Evolutionary conservation across 2,329 filamentous ascomycete genomes (phyloP), one percentile per base, ranked within the genome.

Genomic region (Colletotrichum gigasporum): DNA sequence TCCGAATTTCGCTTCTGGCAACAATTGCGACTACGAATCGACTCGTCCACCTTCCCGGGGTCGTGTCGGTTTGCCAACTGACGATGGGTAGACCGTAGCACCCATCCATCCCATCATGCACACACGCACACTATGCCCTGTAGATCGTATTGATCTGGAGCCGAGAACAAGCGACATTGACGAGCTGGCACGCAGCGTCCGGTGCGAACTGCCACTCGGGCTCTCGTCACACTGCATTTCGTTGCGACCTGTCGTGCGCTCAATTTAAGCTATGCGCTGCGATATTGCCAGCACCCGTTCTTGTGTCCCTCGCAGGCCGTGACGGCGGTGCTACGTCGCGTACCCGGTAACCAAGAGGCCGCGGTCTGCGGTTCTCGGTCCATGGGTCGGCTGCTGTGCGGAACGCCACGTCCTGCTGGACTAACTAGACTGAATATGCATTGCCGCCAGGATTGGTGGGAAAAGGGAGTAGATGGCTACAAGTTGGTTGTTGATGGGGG

Each of bases 231-330:
- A 57, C 37, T 28, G 58, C 58, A 54, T 50, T 10, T 24, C 30
- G 30, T 14, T 24, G 42, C 12, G 22, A 16, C 18, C 24, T 16
- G 42, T 52, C n/a, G 44, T 51, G 16, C 28, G 16, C 26, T 35
- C 37, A 34, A 22, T 41, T 34, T 41, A 64, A 60, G 54, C 53
- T 32, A 34, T 34, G 48, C 41, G 50, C 62, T 65, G 35, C 62
- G 57, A 65, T 65, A 55, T 62, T 48, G 42, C 28, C 28, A 48
- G 30, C 41, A 48, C 26, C 54, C 51, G 55, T 61, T 45, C 41
- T 26, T 18, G 61, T 42, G 48, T 42, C 26, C 18, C 16, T 39
- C 30, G 39, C n/a, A n/a, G 47, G 18, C 8, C 11, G 37, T 26
- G 34, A 16, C 30, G 56, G 53, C 30, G 5, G 41, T 39, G 26